phyloP scores from a whole-genome alignment of 2,329 filamentous ascomycete genomes.

The Fusarium drepaniforme region DNA sequence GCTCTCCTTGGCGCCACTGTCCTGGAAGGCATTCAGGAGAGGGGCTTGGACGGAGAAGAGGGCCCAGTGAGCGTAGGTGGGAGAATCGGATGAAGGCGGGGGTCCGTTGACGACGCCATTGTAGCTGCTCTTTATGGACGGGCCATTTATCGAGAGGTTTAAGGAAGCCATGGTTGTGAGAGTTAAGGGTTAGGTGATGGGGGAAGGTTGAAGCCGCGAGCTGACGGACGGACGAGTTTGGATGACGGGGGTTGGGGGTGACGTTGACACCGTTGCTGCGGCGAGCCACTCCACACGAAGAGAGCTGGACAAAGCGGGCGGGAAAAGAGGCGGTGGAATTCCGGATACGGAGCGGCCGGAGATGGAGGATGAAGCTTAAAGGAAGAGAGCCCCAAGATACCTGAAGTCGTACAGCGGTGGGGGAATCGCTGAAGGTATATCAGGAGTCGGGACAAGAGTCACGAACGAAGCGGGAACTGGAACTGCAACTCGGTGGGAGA shows the following conservation, averaged over 20 bases:
- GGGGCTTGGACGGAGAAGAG: constrained; percentile 94
- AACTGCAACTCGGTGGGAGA: constrained; percentile 22
- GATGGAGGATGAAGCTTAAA: constrained; percentile 7
- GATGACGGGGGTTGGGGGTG: constrained; percentile 41
- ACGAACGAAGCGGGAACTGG: constrained; percentile 27
- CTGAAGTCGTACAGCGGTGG: constrained; percentile 21
- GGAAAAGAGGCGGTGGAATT: constrained; percentile 20
- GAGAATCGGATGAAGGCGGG: constrained; percentile 69
- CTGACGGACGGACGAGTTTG: constrained; percentile 33
- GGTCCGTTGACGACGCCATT: constrained; percentile 68
- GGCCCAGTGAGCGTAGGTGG: constrained; percentile 92
- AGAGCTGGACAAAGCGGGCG: constrained; percentile 12
- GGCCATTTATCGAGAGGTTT: constrained; percentile 83
- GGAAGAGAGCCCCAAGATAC: constrained; percentile 12
- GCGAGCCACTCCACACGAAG: constrained; percentile 44
- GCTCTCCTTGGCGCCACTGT: constrained; percentile 88
- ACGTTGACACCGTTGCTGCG: constrained; percentile 47
- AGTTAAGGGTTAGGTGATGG: constrained; percentile 28
- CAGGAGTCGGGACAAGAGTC: constrained; percentile 33
- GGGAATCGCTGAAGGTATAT: constrained; percentile 20
- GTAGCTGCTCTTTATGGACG: constrained; percentile 87
- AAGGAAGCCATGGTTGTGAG: constrained; percentile 76
- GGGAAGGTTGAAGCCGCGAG: constrained; percentile 36
- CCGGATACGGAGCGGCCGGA: constrained; percentile 29
- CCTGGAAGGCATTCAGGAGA: constrained; percentile 92